Conservation (phyloP, 768 basidiomycete genomes). For the Trametopsis cervina region DNA sequence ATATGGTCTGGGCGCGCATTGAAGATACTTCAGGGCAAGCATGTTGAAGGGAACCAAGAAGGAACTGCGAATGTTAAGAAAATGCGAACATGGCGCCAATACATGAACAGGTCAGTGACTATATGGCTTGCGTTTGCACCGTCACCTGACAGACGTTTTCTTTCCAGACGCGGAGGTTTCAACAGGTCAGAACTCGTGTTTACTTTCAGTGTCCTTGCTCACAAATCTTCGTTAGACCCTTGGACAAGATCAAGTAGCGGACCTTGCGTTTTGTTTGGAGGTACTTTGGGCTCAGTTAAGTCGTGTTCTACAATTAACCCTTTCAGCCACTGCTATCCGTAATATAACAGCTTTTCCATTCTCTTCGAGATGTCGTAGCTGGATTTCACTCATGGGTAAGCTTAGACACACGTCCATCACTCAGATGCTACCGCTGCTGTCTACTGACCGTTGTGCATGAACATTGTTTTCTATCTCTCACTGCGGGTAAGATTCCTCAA, state of each 20-base stretch:
- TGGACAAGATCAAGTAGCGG: slow-evolving; percentile 88
- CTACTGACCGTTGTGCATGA: too few species aligned
- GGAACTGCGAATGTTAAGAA: slow-evolving; percentile 65
- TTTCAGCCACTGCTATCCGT: neutral
- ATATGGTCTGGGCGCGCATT: neutral
- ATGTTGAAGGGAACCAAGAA: slow-evolving; percentile 78
- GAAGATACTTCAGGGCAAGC: slow-evolving; percentile 50
- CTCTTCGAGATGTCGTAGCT: neutral
- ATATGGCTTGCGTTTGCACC: neutral
- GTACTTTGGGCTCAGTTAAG: slow-evolving; percentile 14
- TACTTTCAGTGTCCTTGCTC: too few species aligned
- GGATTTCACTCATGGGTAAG: neutral
- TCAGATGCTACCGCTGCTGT: too few species aligned
- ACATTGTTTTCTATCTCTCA: too few species aligned
- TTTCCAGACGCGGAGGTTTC: slow-evolving; percentile 70
- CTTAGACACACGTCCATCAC: too few species aligned
- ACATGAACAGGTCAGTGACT: slow-evolving; percentile 75
- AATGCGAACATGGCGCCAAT: slow-evolving; percentile 90
- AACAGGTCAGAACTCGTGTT: slow-evolving; percentile 62
- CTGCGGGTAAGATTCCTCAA: too few species aligned
- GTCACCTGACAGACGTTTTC: neutral
- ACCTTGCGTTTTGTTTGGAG: neutral
- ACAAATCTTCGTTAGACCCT: too few species aligned
- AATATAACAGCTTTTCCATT: neutral
- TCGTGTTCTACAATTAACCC: slow-evolving; percentile 4